phyloP scores from a whole-genome alignment of 2,329 filamentous ascomycete genomes.

The Mycosphaerelloides madeirae region DNA sequence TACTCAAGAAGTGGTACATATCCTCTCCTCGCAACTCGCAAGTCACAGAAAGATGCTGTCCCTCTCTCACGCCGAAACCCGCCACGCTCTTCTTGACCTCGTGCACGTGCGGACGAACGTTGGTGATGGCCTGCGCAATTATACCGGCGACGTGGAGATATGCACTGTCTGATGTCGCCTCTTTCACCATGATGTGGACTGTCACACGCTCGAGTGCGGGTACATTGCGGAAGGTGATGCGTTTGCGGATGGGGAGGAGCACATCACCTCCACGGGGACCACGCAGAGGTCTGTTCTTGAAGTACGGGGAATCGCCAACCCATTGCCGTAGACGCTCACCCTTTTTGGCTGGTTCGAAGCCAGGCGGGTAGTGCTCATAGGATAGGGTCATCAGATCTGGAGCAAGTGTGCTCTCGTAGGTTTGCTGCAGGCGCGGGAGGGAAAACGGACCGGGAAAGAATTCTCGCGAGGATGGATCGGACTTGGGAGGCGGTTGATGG shows the following conservation, averaged over 20 bases:
- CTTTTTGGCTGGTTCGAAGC: slow-evolving; percentile 56
- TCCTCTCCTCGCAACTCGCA: slow-evolving; percentile 71
- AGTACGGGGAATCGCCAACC: slow-evolving; percentile 90
- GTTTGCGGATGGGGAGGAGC: slow-evolving; percentile 63
- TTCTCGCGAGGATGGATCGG: slow-evolving; percentile 80
- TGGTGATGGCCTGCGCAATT: slow-evolving; percentile 79
- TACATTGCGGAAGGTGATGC: slow-evolving; percentile 74
- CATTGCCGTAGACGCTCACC: slow-evolving; percentile 71
- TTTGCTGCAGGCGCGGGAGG: slow-evolving; percentile 80
- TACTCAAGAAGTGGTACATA: slow-evolving; percentile 86
- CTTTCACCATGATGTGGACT: slow-evolving; percentile 68
- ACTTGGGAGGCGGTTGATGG: slow-evolving; percentile 79
- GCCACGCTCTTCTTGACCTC: slow-evolving; percentile 65
- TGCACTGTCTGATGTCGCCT: slow-evolving; percentile 64
- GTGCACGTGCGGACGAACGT: slow-evolving; percentile 66
- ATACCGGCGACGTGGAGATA: slow-evolving; percentile 79
- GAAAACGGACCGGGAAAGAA: slow-evolving; percentile 91
- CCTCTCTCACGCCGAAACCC: slow-evolving; percentile 68
- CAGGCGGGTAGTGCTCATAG: slow-evolving; percentile 81
- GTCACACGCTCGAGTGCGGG: slow-evolving; percentile 77
- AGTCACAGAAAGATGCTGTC: slow-evolving; percentile 70
- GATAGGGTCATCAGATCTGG: slow-evolving; percentile 83
- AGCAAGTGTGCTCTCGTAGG: slow-evolving; percentile 79
- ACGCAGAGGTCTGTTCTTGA: slow-evolving; percentile 81
- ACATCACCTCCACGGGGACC: slow-evolving; percentile 75